Percentiles rank a stretch among this genome's conserved stretches.
Evolutionary conservation across 805 yeast species (phyloP).

Genomic region (Kregervanrija fluxuum): DNA sequence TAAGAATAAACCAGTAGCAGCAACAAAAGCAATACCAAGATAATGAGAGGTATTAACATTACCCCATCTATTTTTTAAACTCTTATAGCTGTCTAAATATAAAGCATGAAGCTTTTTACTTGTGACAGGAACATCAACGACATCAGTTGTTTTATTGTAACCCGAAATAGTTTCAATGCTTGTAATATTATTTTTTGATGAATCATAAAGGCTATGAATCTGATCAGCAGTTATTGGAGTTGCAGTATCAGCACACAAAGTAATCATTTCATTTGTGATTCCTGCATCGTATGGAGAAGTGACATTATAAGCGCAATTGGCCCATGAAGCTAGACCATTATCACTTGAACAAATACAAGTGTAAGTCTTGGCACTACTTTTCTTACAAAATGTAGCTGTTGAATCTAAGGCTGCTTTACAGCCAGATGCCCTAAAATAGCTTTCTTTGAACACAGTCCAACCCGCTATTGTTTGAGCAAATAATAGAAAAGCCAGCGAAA

Average conservation of each 20-base stretch:
- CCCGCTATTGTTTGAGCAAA: not conserved
- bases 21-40: slow-evolving; percentile 39
- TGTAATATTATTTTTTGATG: slow-evolving; percentile 35
- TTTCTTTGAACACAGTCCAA: slow-evolving; percentile 12
- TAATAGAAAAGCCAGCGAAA: not conserved
- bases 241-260: slow-evolving; percentile 14
- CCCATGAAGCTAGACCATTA: slow-evolving; percentile 24
- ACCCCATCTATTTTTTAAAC: slow-evolving; percentile 25
- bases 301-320: slow-evolving; percentile 19
- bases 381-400: slow-evolving; percentile 16
- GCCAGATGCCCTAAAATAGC: slow-evolving; percentile 12
- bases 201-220: slow-evolving; percentile 30
- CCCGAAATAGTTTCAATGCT: slow-evolving; percentile 24
- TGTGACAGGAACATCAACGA: slow-evolving; percentile 31
- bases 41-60: slow-evolving; percentile 36
- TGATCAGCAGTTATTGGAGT: slow-evolving; percentile 26
- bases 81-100: slow-evolving; percentile 19
- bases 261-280: slow-evolving; percentile 18
- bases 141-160: slow-evolving; percentile 23
- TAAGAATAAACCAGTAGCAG: slow-evolving; percentile 42
- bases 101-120: slow-evolving; percentile 15
- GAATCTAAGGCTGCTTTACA: slow-evolving; percentile 18
- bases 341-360: slow-evolving; percentile 21
- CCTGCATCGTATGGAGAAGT: slow-evolving; percentile 8
- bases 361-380: slow-evolving; percentile 3